These are phyloP conservation scores for Antitrichia curtipendula DNA, from an alignment of 225 moss, liverwort and hornwort genomes.

Conservation along the genomic window DNA sequence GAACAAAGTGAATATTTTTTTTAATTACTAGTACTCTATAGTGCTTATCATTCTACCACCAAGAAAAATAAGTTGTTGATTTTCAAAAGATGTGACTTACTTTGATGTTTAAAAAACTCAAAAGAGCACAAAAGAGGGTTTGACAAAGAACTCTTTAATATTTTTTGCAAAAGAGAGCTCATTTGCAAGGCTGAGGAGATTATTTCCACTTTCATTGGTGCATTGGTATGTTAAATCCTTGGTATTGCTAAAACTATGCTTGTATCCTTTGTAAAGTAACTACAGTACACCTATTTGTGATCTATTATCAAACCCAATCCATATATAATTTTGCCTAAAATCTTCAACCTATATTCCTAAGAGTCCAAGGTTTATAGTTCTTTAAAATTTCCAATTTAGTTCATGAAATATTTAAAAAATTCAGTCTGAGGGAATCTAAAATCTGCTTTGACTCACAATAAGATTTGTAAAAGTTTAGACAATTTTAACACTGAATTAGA, in stretches of 20 bases:
- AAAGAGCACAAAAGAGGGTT: background rate
- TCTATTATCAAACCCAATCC: background rate
- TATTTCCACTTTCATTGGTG: too few species aligned
- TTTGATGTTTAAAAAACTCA: background rate
- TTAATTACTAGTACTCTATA: background rate
- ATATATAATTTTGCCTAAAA: background rate
- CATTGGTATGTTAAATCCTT: too few species aligned
- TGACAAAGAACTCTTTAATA: background rate
- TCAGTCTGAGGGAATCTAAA: rapidly evolving
- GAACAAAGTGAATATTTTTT: background rate
- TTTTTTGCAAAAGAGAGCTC: background rate
- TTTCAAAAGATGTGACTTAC: background rate
- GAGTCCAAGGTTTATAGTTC: background rate
- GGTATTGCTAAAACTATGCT: background rate
- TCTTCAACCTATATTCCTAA: background rate
- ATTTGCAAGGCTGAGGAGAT: too few species aligned
- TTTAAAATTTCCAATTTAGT: background rate
- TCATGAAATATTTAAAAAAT: background rate
- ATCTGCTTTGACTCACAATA: background rate
- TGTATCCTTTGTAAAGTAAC: background rate
- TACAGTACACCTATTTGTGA: background rate
- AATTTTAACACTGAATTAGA: background rate
- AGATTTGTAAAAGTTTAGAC: background rate
- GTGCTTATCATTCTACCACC: background rate
- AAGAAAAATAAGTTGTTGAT: background rate